Conservation (phyloP, 495 filamentous ascomycete genomes). For the Annulohypoxylon nitens region DNA sequence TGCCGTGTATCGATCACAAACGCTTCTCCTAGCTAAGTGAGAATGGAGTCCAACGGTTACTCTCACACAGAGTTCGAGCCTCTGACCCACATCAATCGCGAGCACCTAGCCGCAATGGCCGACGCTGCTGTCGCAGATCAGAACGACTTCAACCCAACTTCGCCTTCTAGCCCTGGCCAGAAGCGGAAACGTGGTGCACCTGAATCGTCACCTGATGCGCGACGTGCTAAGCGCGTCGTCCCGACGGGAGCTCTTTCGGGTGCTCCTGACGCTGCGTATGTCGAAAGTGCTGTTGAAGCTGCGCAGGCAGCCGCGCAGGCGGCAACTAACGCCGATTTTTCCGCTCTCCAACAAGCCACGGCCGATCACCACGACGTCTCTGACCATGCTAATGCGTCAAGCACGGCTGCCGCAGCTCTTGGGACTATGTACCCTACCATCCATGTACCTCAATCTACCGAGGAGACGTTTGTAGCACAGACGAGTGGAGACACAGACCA, state of each 20-base stretch:
- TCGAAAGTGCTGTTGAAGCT: slow-evolving; percentile 61
- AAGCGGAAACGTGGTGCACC: slow-evolving; percentile 62
- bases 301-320: slow-evolving; percentile 60
- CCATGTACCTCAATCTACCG: slow-evolving; percentile 77
- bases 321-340: slow-evolving; percentile 61
- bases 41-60: slow-evolving; percentile 53
- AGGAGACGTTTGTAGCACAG: slow-evolving; percentile 72
- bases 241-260: slow-evolving; percentile 56
- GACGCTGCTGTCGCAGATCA: slow-evolving; percentile 60
- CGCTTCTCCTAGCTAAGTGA: slow-evolving; percentile 30
- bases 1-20: slow-evolving; percentile 40
- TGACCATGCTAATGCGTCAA: slow-evolving; percentile 67
- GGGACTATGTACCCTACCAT: slow-evolving; percentile 73
- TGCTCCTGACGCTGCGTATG: slow-evolving; percentile 56
- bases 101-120: slow-evolving; percentile 57
- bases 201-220: slow-evolving; percentile 59
- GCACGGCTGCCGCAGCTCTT: slow-evolving; percentile 77
- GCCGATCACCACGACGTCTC: slow-evolving; percentile 61
- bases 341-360: slow-evolving; percentile 61
- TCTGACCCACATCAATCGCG: slow-evolving; percentile 46
- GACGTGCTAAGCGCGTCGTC: slow-evolving; percentile 60
- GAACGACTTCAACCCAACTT: slow-evolving; percentile 49
- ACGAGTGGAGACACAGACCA: slow-evolving; percentile 52
- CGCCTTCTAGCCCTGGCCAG: slow-evolving; percentile 54
- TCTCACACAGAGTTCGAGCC: slow-evolving; percentile 52